Conservation (phyloP, 78 protist genomes). For the Salpingoeca rosetta region DNA sequence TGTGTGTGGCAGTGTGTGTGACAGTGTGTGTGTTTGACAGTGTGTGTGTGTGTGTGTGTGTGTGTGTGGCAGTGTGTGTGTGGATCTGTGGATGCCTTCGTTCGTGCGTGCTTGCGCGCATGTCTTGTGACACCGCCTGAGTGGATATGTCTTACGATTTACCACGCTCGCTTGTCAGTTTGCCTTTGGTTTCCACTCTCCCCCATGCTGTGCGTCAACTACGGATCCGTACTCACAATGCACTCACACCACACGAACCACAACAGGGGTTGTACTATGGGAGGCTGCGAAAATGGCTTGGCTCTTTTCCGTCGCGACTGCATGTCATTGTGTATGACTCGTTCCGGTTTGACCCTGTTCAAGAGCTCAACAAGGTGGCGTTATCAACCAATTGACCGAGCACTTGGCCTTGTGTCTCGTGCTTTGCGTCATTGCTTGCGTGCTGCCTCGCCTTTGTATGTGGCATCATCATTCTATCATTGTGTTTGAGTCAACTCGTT, state of each 20-base stretch:
- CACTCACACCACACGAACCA: conserved; percentile 46
- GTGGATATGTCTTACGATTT: background rate
- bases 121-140: background rate
- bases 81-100: too few relatives aligned
- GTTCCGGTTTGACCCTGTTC: background rate
- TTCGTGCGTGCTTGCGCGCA: background rate
- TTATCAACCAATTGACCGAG: too few relatives aligned
- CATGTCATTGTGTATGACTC: background rate
- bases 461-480: too few relatives aligned
- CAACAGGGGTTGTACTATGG: conserved; percentile 32
- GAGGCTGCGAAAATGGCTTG: conserved; percentile 44
- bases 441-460: too few relatives aligned
- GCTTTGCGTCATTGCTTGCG: too few relatives aligned
- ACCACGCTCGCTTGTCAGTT: conserved; percentile 44
- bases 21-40: background rate
- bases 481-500: too few relatives aligned
- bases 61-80: too few relatives aligned
- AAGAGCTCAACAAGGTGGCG: too few relatives aligned
- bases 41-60: background rate
- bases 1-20: too few relatives aligned
- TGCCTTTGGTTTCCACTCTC: background rate
- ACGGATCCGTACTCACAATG: background rate
- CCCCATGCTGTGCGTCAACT: background rate
- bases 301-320: conserved; percentile 2
- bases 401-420: too few relatives aligned